Conservation (phyloP, 2,329 filamentous ascomycete species). For the Fusarium sterilihyphosum region DNA sequence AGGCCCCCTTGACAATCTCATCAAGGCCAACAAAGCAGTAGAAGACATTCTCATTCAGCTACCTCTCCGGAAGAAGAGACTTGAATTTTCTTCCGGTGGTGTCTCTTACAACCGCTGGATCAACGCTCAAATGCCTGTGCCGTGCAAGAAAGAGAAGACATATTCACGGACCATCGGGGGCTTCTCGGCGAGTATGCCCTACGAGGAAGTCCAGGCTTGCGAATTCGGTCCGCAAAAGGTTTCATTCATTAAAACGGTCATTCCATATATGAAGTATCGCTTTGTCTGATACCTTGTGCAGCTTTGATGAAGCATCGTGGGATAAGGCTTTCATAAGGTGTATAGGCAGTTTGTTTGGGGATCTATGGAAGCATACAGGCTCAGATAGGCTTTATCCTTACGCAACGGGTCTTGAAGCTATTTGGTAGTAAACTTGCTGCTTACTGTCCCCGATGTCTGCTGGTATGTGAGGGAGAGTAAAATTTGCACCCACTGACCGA, state of each 20-base stretch:
- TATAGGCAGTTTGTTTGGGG: background rate
- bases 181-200: background rate
- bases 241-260: background rate
- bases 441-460: accelerated
- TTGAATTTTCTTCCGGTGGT: constrained; percentile 4
- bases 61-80: constrained; percentile 10
- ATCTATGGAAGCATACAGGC: no score
- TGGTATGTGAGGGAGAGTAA: background rate
- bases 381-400: no score
- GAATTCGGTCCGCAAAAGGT: constrained; percentile 12
- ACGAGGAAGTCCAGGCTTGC: background rate
- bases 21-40: constrained; percentile 17
- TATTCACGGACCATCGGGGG: background rate
- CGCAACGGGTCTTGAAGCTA: accelerated
- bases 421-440: accelerated
- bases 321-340: no score
- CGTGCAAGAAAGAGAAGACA: background rate
- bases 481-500: accelerated
- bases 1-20: constrained; percentile 10
- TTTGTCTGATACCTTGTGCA: background rate
- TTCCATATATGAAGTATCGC: background rate
- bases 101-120: constrained; percentile 10
- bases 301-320: background rate
- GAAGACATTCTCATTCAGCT: constrained; percentile 9
- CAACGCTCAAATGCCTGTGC: constrained; percentile 6